Evolutionary conservation across 257 asterid genomes (phyloP).

Genomic region (Ehretia macrophylla): DNA sequence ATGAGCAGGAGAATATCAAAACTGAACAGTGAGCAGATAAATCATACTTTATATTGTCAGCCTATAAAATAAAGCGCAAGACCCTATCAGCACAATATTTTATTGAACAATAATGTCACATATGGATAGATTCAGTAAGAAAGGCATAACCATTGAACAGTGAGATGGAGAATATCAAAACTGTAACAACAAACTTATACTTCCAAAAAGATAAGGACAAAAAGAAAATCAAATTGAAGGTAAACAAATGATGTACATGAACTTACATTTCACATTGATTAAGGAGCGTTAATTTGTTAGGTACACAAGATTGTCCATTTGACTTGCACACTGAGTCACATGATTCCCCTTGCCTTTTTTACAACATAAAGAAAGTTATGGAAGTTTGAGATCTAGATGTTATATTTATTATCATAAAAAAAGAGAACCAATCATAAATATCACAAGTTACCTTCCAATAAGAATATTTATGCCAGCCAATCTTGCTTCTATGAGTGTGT

Average conservation of each 20-base stretch:
- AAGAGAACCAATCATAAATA: neutral
- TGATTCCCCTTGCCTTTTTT: constrained; percentile 76
- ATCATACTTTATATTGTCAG: too few relatives aligned
- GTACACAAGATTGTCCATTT: constrained; percentile 79
- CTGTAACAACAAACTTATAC: too few relatives aligned
- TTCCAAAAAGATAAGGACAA: too few relatives aligned
- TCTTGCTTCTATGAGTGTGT: constrained; percentile 48
- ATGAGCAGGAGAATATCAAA: too few relatives aligned
- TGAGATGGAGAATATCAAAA: too few relatives aligned
- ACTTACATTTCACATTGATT: constrained; percentile 82
- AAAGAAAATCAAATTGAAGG: neutral
- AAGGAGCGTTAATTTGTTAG: constrained; percentile 73
- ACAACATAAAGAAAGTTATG: constrained; percentile 19
- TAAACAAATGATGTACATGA: neutral
- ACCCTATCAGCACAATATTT: too few relatives aligned
- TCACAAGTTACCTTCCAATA: constrained; percentile 55
- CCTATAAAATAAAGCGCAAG: too few relatives aligned
- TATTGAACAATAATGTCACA: too few relatives aligned
- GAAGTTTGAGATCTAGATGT: constrained; percentile 13
- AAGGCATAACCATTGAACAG: too few relatives aligned
- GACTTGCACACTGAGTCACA: constrained; percentile 79
- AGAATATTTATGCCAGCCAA: constrained; percentile 65
- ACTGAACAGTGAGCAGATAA: too few relatives aligned
- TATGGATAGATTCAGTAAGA: too few relatives aligned
- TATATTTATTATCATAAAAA: too few relatives aligned